Evolutionary conservation across 371 early-diverging fungal genomes (phyloP).

Genomic region (Mortierella sp.): DNA sequence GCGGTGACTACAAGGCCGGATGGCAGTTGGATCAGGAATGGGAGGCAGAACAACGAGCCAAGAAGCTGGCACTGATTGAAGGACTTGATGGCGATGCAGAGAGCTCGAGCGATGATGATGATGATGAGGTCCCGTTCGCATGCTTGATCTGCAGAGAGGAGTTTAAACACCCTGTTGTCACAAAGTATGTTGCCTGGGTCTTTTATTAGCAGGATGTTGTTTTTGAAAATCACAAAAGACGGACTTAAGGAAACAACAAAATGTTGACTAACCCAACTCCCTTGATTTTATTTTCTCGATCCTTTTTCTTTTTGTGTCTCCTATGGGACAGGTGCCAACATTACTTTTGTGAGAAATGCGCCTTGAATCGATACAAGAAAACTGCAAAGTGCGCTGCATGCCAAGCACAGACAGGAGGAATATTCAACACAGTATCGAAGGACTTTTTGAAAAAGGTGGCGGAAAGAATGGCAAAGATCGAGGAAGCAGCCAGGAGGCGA

Average conservation of each 20-base stretch:
- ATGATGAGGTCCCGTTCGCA: constrained; percentile 89
- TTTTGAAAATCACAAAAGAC: background rate
- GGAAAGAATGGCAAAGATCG: constrained; percentile 54
- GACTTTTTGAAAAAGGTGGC: constrained; percentile 77
- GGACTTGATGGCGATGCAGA: constrained; percentile 61
- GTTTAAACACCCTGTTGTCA: constrained; percentile 90
- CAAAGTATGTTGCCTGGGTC: constrained; percentile 65
- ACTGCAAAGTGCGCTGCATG: constrained; percentile 94
- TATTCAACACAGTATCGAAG: constrained; percentile 84
- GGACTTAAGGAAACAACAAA: too few relatives aligned
- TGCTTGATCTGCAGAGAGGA: constrained; percentile 92
- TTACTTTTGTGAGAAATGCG: constrained; percentile 97
- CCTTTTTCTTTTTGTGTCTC: too few relatives aligned
- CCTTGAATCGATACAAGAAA: constrained; percentile 82
- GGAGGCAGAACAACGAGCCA: constrained; percentile 85
- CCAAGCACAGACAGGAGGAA: constrained; percentile 84
- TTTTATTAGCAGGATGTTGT: constrained; percentile 10
- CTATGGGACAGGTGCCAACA: constrained; percentile 85
- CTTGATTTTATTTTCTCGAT: too few relatives aligned
- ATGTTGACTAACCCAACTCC: background rate
- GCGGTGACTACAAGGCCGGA: constrained; percentile 95
- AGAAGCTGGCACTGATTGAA: constrained; percentile 60
- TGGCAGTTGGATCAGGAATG: constrained; percentile 97
- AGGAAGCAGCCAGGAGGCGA: constrained; percentile 33
- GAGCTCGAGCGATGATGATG: constrained; percentile 66